Evolutionary conservation across 2,329 filamentous ascomycete species (phyloP), one percentile per base, ranked within the genome.

Genomic region (Stemphylium lycopersici): DNA sequence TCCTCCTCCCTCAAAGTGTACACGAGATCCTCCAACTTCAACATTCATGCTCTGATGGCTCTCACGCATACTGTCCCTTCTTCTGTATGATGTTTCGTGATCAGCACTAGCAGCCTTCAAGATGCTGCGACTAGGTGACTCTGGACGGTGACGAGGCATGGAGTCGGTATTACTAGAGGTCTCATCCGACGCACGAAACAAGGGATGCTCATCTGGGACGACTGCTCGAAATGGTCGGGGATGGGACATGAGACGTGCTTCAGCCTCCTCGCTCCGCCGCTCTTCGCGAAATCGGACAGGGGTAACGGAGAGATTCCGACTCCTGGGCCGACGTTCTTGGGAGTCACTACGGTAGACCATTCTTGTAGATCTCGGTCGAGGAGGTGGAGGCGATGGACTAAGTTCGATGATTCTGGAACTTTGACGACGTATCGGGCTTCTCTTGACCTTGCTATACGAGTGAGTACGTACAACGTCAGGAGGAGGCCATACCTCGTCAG

Each of bases 1-100:
- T 32, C 50, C 37, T 16, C 65, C 56, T n/a, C 59, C 24, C 24
- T 50, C 59, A 39, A 74, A 75, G 15, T 68, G 70, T 13, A 75
- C 72, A 37, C 62, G 62, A 15, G 65, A 63, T 1, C 64, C 65
- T 18, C 65, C 71, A 2, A 71, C 49, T 55, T 73, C 69, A n/a
- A 70, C 70, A 13, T 54, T 50, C 18, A 60, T 69, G 48, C 68
- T 71, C 18, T 70, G 66, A 4, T 63, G 57, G 32, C 65, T 73
- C 5, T 61, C 57, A 18, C 60, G 59, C 53, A 66, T 53, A 12
- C 37, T 54, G 15, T 46, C 53, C n/a, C 54, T 56, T n/a, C 59
- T 57, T 1, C 56, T 56, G 38, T 61, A 56, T 0, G 56, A 40
- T 3, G 62, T 66, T 24, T 70, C 62, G 13, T 51, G 59, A 29